Evolutionary conservation across 345 rosid genomes (phyloP).

Genomic region (Corchorus olitorius): DNA sequence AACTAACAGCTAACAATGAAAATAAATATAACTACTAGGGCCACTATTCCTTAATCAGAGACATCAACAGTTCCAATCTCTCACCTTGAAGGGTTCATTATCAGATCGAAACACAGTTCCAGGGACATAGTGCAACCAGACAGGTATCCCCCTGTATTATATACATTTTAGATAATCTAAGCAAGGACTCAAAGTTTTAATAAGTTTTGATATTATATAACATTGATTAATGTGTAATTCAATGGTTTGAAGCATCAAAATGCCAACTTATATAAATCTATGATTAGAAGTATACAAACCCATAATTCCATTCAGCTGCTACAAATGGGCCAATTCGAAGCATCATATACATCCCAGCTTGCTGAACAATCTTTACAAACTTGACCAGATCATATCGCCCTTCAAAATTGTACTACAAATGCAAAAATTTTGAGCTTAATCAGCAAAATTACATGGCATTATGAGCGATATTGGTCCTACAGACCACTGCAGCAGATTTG

Average conservation of each 20-base stretch:
- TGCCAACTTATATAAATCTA: background rate
- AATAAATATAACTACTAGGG: background rate
- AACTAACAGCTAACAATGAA: background rate
- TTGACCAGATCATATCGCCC: constrained; percentile 87
- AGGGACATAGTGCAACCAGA: constrained; percentile 89
- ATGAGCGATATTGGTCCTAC: background rate
- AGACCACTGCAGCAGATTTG: background rate
- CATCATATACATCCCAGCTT: constrained; percentile 87
- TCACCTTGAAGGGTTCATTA: constrained; percentile 82
- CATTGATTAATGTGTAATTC: background rate
- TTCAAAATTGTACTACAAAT: constrained; percentile 66
- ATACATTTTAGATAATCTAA: constrained; percentile 7
- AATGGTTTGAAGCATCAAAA: background rate
- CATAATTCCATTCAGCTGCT: constrained; percentile 93
- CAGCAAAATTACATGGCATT: background rate
- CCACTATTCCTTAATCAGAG: constrained; percentile 1
- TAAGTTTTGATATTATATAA: background rate
- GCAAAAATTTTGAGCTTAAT: background rate
- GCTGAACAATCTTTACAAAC: constrained; percentile 82
- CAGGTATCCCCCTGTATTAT: constrained; percentile 73
- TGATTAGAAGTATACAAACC: constrained; percentile 43
- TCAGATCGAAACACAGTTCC: constrained; percentile 86
- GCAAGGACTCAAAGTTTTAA: background rate
- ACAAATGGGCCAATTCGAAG: constrained; percentile 96
- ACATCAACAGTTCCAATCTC: background rate